Evolutionary conservation across 2,329 filamentous ascomycete species (phyloP).

Genomic region (Cryphonectria carpinicola): DNA sequence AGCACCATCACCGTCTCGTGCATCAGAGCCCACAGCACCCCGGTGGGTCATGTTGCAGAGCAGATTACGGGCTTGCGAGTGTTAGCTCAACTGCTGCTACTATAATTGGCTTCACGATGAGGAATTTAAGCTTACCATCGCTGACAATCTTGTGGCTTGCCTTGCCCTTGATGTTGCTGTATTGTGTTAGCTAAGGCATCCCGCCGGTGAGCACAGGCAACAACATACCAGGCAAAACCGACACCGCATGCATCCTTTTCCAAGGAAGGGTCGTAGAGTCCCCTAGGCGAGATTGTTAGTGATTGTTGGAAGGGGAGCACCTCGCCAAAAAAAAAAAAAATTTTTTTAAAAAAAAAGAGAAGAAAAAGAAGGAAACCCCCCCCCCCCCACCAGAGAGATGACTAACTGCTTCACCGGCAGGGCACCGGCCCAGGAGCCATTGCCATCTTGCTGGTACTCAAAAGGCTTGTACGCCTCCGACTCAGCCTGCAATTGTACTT

Average conservation of each 20-base stretch:
- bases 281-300: conserved; percentile 45
- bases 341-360: too few species aligned
- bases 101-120: not conserved
- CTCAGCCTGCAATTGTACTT: conserved; percentile 63
- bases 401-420: conserved; percentile 89
- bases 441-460: conserved; percentile 87
- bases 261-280: conserved; percentile 92
- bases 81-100: conserved; percentile 20
- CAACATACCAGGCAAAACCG: conserved; percentile 88
- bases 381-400: not conserved
- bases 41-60: conserved; percentile 99
- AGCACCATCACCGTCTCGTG: conserved; percentile 95
- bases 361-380: too few species aligned
- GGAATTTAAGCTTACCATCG: conserved; percentile 71
- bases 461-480: conserved; percentile 69
- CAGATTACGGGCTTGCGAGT: conserved; percentile 74
- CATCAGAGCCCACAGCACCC: conserved; percentile 96
- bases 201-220: conserved; percentile 2
- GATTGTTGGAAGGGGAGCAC: not conserved
- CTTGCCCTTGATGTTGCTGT: conserved; percentile 94
- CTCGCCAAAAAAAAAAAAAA: too few species aligned
- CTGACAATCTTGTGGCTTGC: conserved; percentile 98
- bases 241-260: conserved; percentile 99
- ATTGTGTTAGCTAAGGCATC: conserved; percentile 23
- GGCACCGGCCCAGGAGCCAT: conserved; percentile 87